These are phyloP conservation scores for Ilyonectria sp. DNA, from an alignment of 2,329 filamentous ascomycete genomes.

Conservation along the genomic window DNA sequence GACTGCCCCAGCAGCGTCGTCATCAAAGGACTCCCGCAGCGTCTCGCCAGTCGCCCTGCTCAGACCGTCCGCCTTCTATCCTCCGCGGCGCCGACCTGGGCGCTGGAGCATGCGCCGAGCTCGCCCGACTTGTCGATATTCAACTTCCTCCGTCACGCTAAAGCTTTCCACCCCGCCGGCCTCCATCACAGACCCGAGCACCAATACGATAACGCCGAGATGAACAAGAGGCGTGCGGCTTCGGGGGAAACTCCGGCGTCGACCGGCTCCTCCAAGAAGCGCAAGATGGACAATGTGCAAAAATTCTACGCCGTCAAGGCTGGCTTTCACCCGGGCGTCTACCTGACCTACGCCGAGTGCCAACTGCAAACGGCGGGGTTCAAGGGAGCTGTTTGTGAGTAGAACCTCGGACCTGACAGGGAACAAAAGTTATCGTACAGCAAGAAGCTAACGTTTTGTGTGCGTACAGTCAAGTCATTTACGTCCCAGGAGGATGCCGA, in stretches of 20 bases:
- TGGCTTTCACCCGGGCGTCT: conserved; percentile 73
- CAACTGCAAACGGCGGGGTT: conserved; percentile 73
- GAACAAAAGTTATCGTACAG: not conserved
- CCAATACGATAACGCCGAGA: conserved; percentile 32
- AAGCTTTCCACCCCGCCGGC: conserved; percentile 17
- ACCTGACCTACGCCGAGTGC: conserved; percentile 73
- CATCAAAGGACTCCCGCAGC: conserved; percentile 15
- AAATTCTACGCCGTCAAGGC: conserved; percentile 77
- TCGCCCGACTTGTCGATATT: conserved; percentile 42
- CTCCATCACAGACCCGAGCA: conserved; percentile 20
- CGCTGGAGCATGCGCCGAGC: conserved; percentile 38
- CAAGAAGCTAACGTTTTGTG: conserved; percentile 27
- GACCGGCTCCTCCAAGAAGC: conserved; percentile 58
- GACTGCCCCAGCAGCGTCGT: conserved; percentile 36
- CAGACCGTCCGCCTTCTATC: conserved; percentile 26
- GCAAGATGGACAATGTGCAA: conserved; percentile 62
- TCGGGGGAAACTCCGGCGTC: conserved; percentile 33
- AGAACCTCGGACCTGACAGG: conserved; percentile 1
- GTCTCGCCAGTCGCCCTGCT: conserved; percentile 3
- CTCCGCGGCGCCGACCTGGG: conserved; percentile 36
- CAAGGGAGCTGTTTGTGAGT: conserved; percentile 78
- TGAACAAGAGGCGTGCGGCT: conserved; percentile 52
- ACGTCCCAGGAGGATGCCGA: conserved; percentile 81
- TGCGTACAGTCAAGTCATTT: conserved; percentile 83
- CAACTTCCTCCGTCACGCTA: conserved; percentile 37